Base-by-base conservation (phyloP, 352 stramenopile genomes). In the Phytophthora agathidicida region DNA sequence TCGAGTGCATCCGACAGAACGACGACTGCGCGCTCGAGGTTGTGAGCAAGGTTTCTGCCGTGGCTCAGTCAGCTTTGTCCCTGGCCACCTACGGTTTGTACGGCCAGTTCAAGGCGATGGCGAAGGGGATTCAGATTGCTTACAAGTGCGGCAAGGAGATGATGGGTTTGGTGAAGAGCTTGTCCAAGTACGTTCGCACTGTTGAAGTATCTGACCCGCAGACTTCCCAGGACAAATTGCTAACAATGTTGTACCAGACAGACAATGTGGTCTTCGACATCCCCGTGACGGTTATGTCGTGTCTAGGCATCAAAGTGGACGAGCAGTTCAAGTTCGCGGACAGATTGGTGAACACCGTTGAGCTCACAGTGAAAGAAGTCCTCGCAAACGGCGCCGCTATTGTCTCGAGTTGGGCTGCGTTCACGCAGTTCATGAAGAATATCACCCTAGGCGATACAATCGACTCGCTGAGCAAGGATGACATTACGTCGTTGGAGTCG, bases 231-330 rank as follows among this genome's bases (percentile, higher is more conserved):
- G 67, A 83, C 14, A 39, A 82, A 54, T 20, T 86, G 16, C 27
- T 77, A 6, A 59, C 59, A 13, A 44, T 78, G 39, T 37, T 88
- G 11, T 75, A 75, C 24, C 70, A 88, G 28, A 73, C 62, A 3
- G 70, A 85, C 49, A 66, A 84, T 5, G 70, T 73, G 1, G 58
- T 75, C 5, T 67, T 76, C 38, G 75, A 88, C 22, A 56, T 88
- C 8, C 78, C 78, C 1, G 46, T 77, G 7, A 73, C 71, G 17
- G 66, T 88, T 30, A 47, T 64, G 10, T 64, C 61, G 3, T 88
- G 78, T 30, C 31, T 79, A 0, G 75, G 75, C 27, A 56, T 60
- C 16, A 67, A 62, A 37, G 51, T 67, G 19, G 46, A 64, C 7
- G 61, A 77, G 1, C 30, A 50, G 0, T 47, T 78, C 19, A 70